phyloP scores from a whole-genome alignment of 2,329 filamentous ascomycete genomes.

The Aspergillus sp. region DNA sequence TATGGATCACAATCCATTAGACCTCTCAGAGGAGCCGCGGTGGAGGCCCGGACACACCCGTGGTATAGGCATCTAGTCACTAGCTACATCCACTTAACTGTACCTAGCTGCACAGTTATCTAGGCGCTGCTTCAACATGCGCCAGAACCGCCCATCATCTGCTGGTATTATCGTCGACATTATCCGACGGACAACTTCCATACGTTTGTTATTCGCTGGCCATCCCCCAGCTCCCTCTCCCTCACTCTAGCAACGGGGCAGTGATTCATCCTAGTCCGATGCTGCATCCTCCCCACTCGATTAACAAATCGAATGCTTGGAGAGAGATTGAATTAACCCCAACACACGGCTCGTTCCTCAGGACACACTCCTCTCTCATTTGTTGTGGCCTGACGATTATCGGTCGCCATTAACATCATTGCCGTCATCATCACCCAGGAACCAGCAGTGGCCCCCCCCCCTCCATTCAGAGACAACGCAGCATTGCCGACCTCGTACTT shows the following conservation, averaged over 20 bases:
- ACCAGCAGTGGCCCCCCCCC: constrained; percentile 1
- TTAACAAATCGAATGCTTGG: too few species aligned
- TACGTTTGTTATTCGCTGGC: not conserved
- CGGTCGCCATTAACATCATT: constrained; percentile 37
- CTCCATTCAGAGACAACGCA: not conserved
- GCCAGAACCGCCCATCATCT: not conserved
- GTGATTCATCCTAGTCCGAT: constrained; percentile 1
- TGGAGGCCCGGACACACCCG: constrained; percentile 1
- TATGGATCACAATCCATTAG: constrained; percentile 1
- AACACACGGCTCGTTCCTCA: constrained; percentile 16
- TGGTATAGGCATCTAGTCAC: constrained; percentile 2
- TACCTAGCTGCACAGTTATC: constrained; percentile 1
- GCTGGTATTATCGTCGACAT: constrained; percentile 4
- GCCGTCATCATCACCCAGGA: constrained; percentile 3
- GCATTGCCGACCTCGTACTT: constrained; percentile 10
- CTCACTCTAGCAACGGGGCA: not conserved
- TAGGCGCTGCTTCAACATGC: constrained; percentile 1
- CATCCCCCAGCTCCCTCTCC: not conserved
- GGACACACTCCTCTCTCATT: constrained; percentile 7
- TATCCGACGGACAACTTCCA: not conserved
- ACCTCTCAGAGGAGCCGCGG: not conserved
- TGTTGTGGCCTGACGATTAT: not conserved
- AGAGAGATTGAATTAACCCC: not conserved
- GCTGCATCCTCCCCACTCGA: not conserved
- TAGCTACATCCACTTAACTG: not conserved